Conservation (phyloP, 2,329 filamentous ascomycete species). For the Dothidotthia symphoricarpi region DNA sequence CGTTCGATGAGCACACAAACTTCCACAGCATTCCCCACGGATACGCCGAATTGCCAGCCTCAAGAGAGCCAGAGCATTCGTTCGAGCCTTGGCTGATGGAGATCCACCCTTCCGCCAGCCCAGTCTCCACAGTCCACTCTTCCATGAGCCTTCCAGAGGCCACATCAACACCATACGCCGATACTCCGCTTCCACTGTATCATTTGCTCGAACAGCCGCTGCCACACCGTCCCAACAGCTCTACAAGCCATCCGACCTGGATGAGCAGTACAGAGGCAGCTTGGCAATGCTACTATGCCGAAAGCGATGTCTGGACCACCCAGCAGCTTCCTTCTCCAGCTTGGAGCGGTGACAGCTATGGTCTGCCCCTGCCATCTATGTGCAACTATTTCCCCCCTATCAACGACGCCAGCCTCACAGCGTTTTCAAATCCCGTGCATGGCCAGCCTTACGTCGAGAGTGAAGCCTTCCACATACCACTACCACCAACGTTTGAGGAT, state of each 20-base stretch:
- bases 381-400: neutral
- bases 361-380: neutral
- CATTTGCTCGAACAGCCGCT: conserved; percentile 4
- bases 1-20: conserved; percentile 5
- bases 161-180: conserved; percentile 10
- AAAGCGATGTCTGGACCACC: conserved; percentile 2
- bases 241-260: conserved; percentile 6
- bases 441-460: conserved; percentile 1
- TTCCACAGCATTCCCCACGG: conserved; percentile 4
- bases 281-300: conserved; percentile 6
- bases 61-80: conserved; percentile 6
- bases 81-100: conserved; percentile 18
- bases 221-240: neutral
- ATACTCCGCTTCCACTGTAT: conserved; percentile 3
- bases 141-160: conserved; percentile 5
- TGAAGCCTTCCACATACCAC: neutral
- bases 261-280: neutral
- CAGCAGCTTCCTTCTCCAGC: conserved; percentile 5
- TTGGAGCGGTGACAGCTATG: conserved; percentile 5
- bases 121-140: conserved; percentile 14
- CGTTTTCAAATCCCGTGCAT: neutral
- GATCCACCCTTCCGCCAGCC: conserved; percentile 6
- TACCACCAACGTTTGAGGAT: no score
- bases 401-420: neutral
- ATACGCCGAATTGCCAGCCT: conserved; percentile 1